These are phyloP conservation scores for Neoboletus brunneissimus DNA, from an alignment of 768 basidiomycete species.

Conservation along the genomic window DNA sequence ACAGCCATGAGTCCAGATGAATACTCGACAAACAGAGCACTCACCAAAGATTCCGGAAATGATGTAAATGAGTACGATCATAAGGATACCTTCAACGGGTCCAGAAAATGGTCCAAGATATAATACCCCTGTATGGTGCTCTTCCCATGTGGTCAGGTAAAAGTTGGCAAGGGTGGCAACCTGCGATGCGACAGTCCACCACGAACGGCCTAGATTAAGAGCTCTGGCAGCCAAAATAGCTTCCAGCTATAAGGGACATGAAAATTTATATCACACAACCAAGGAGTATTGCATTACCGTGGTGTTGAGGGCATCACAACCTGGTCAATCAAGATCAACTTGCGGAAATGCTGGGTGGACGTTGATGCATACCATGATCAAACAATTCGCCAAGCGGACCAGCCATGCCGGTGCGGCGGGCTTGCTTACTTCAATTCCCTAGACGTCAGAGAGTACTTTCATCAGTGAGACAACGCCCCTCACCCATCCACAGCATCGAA, in stretches of 20 bases:
- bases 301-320: conserved; percentile 93
- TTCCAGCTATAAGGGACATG: conserved; percentile 61
- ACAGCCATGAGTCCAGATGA: neutral
- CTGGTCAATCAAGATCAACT: conserved; percentile 34
- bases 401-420: conserved; percentile 94
- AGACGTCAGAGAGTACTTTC: conserved; percentile 2
- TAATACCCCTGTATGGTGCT: conserved; percentile 89
- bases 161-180: conserved; percentile 65
- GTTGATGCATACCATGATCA: conserved; percentile 72
- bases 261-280: neutral
- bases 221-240: conserved; percentile 80
- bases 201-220: conserved; percentile 87
- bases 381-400: conserved; percentile 98
- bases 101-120: conserved; percentile 94
- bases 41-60: conserved; percentile 75
- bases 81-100: conserved; percentile 92
- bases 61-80: conserved; percentile 74
- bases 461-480: conserved; percentile 12
- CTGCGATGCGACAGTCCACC: conserved; percentile 95
- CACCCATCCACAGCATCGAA: conserved; percentile 90
- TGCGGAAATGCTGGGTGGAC: neutral
- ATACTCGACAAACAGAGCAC: conserved; percentile 12
- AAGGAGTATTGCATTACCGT: conserved; percentile 50
- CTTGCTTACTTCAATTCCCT: conserved; percentile 71
- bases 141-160: conserved; percentile 75